Evolutionary conservation across 2,329 filamentous ascomycete genomes (phyloP).

Genomic region (Ophiostoma quercus): DNA sequence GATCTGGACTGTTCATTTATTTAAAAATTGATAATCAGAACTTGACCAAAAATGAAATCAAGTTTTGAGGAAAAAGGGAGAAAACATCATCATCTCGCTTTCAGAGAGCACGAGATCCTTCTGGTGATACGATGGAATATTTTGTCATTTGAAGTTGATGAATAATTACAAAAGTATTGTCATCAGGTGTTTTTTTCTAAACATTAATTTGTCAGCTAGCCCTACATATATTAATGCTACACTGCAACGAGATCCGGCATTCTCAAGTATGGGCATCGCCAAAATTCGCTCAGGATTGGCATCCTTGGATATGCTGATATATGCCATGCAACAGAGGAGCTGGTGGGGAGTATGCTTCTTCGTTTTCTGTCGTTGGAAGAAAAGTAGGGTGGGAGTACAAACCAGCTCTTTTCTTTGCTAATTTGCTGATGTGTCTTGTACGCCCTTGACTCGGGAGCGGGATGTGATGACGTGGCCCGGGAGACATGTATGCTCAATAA

Average conservation of each 20-base stretch:
- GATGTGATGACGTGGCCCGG: slow-evolving; percentile 22
- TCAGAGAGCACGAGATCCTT: too few relatives aligned
- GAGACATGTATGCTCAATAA: slow-evolving; percentile 3
- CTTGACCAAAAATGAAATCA: neutral
- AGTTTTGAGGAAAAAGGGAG: neutral
- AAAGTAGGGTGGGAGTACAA: neutral
- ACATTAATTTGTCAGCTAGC: neutral
- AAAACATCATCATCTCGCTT: neutral
- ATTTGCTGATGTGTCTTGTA: slow-evolving; percentile 13
- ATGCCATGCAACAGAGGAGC: neutral
- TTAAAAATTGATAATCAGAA: neutral
- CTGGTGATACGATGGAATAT: too few relatives aligned
- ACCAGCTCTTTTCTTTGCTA: neutral
- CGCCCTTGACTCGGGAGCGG: slow-evolving; percentile 13
- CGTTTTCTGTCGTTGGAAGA: neutral
- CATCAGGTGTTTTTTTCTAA: too few relatives aligned
- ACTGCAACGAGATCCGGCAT: neutral
- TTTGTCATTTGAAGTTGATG: too few relatives aligned
- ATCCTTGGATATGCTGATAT: neutral
- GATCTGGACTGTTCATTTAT: neutral
- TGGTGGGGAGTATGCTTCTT: neutral
- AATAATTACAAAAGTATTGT: too few relatives aligned
- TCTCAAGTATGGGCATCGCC: neutral
- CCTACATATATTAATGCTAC: slow-evolving; percentile 7
- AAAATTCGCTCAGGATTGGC: neutral